These are phyloP conservation scores for Suhomyces choctaworum DNA, from an alignment of 1,139 yeast genomes.

Conservation along the genomic window DNA sequence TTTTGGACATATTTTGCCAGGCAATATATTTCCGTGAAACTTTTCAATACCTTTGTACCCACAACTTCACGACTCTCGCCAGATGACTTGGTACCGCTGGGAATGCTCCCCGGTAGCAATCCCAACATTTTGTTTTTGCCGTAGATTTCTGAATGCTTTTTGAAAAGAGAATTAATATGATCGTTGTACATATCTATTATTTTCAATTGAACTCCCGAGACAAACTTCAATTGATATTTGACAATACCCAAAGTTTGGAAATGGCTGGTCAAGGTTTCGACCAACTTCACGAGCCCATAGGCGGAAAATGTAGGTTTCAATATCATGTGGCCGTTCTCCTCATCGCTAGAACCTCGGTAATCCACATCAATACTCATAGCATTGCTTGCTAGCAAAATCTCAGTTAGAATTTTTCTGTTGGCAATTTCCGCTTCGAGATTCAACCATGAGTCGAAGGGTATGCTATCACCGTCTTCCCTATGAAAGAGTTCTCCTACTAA, in stretches of 20 bases:
- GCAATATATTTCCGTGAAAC: slow-evolving; percentile 61
- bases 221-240: slow-evolving; percentile 65
- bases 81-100: slow-evolving; percentile 30
- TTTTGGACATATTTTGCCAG: slow-evolving; percentile 55
- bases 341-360: slow-evolving; percentile 44
- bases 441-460: slow-evolving; percentile 57
- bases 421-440: slow-evolving; percentile 62
- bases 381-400: slow-evolving; percentile 51
- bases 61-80: slow-evolving; percentile 36
- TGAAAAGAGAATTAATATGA: slow-evolving; percentile 46
- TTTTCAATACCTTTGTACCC: slow-evolving; percentile 51
- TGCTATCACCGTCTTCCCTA: slow-evolving; percentile 35
- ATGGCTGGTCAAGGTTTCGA: slow-evolving; percentile 67
- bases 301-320: slow-evolving; percentile 70
- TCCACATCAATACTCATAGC: slow-evolving; percentile 67
- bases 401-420: slow-evolving; percentile 52
- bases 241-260: slow-evolving; percentile 57
- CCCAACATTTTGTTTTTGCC: slow-evolving; percentile 37
- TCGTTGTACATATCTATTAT: slow-evolving; percentile 62
- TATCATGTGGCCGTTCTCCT: slow-evolving; percentile 19
- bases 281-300: slow-evolving; percentile 56
- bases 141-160: slow-evolving; percentile 48
- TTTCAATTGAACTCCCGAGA: slow-evolving; percentile 67
- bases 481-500: slow-evolving; percentile 55
- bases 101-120: slow-evolving; percentile 38